A percentile compares a stretch with the other conserved stretches of the same genome.
phyloP scores from a whole-genome alignment of 2,329 filamentous ascomycete species.

The Fusarium armeniacum region DNA sequence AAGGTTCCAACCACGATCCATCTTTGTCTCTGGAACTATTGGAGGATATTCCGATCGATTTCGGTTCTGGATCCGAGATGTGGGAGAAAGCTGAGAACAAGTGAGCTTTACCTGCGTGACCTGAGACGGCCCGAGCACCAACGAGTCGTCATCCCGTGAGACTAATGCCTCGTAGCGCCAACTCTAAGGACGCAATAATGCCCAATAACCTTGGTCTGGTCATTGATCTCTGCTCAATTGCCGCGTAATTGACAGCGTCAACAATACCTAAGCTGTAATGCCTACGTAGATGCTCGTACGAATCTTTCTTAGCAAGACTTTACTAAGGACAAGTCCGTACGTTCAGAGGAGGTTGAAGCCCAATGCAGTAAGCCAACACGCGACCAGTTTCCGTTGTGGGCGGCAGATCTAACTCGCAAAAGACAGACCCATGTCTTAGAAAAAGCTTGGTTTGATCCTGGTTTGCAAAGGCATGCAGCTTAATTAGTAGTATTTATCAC shows the following conservation, averaged over 20 bases:
- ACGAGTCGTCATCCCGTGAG: slow-evolving; percentile 12
- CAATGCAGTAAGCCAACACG: slow-evolving; percentile 19
- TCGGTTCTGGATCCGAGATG: slow-evolving; percentile 17
- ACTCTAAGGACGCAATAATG: neutral
- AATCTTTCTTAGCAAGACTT: neutral
- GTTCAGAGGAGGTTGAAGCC: neutral
- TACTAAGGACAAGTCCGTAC: neutral
- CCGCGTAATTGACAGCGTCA: slow-evolving; percentile 23
- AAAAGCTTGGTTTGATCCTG: neutral
- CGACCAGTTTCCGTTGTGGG: neutral
- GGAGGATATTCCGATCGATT: slow-evolving; percentile 17
- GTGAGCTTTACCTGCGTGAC: neutral
- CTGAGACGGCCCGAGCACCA: slow-evolving; percentile 9
- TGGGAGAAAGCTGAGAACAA: slow-evolving; percentile 12
- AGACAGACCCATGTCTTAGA: neutral
- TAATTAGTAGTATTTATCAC: neutral
- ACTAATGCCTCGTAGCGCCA: slow-evolving; percentile 8
- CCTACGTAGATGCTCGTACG: neutral
- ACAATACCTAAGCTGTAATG: neutral
- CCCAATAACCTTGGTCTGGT: slow-evolving; percentile 16
- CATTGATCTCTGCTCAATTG: slow-evolving; percentile 1
- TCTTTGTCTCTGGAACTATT: neutral
- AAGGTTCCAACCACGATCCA: neutral
- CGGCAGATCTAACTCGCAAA: neutral
- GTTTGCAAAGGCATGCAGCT: neutral